These are phyloP conservation scores for Eucalyptus pauciflora DNA, from an alignment of 345 rosid species.

Conservation along the genomic window DNA sequence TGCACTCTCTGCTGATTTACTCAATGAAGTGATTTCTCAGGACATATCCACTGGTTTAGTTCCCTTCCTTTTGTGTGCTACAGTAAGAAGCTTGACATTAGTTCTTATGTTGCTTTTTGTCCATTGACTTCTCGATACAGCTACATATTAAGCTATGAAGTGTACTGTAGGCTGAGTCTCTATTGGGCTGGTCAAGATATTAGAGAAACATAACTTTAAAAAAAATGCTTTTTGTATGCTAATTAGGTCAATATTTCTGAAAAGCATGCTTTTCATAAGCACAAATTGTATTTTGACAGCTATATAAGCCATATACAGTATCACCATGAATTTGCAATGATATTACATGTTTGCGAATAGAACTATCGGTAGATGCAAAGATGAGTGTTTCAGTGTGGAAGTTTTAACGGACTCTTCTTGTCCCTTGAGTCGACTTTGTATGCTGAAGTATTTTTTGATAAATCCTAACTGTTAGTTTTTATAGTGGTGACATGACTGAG, in stretches of 20 bases:
- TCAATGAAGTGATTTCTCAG: slow-evolving; percentile 43
- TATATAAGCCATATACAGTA: background rate
- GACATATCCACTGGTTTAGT: slow-evolving; percentile 65
- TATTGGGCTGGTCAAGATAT: background rate
- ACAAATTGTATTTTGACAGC: background rate
- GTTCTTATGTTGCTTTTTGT: background rate
- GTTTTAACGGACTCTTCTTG: background rate
- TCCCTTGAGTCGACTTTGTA: background rate
- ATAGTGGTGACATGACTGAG: background rate
- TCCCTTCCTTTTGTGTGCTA: slow-evolving; percentile 79
- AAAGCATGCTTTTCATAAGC: background rate
- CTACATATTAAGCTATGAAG: background rate
- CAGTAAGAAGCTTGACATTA: slow-evolving; percentile 14
- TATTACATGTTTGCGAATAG: background rate
- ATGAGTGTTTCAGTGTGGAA: background rate
- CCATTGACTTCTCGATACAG: background rate
- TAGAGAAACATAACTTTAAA: background rate
- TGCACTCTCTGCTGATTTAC: slow-evolving; percentile 44
- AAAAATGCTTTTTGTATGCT: background rate
- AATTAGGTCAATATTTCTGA: background rate
- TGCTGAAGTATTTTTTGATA: background rate
- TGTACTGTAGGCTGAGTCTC: background rate
- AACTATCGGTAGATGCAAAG: background rate
- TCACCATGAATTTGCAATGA: background rate
- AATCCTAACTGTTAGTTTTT: background rate